Evolutionary conservation across 1,139 yeast genomes (phyloP), one percentile per base, ranked within the genome.

Genomic region (Spencermartinsiella ligniputridi): DNA sequence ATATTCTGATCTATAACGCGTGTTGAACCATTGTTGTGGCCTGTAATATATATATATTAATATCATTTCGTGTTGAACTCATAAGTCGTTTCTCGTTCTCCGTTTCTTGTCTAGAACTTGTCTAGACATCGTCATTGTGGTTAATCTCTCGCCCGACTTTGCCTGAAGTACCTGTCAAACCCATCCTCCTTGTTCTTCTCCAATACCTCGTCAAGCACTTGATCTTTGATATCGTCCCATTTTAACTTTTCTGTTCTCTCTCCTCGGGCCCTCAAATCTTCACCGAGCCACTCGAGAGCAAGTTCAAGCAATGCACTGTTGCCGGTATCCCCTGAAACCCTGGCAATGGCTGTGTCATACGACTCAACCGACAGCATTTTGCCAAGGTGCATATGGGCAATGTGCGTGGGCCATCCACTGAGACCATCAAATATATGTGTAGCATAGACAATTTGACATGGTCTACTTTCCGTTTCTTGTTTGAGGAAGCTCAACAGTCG

Each of bases 351-450:
- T 12, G 34, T 20, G 12, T 22, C 25, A 38, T 50, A 51, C 12
- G 47, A 40, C 19, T 51, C 50, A 8, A 52, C 50, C 5, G 55
- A 51, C 19, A 61, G 54, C 44, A 71, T 74, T 60, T 53, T 67
- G 37, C 97, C 97, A 44, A 79, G 75, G 54, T 78, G 79, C 56
- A 92, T 70, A 64, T 92, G 97, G n/a, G 83, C 73, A 11, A 92
- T 71, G 44, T 83, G 72, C 41, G 94, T 86, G 38, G 97, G 95
- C 96, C 97, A 92, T 39, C 70, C 68, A 15, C 87, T 88, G 49
- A 92, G 74, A 0, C 98, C 98, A 60, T 92, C 98, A 63, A 92
- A 92, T 42, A 92, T 92, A 61, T 92, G 98, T 0, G 98, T 92
- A 1, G 98, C 98, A 62, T 92, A 92, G 4, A 92, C 64, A 43